Evolutionary conservation across 176 grass and related monocot species (phyloP).

Genomic region (Thalia dealbata): DNA sequence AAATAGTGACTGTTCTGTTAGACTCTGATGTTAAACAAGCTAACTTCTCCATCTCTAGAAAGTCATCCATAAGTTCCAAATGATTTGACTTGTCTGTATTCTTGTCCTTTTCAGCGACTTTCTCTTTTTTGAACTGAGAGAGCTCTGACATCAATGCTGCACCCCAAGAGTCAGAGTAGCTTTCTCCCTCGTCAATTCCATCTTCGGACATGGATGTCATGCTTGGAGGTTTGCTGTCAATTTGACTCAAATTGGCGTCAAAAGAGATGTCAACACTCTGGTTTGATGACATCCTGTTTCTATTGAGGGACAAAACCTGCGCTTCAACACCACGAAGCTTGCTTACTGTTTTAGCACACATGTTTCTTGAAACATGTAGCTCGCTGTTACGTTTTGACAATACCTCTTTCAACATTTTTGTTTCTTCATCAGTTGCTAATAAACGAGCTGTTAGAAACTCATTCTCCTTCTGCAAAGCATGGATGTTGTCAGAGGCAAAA

Average conservation of each 20-base stretch:
- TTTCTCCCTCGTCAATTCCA: constrained; percentile 87
- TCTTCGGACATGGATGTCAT: constrained; percentile 98
- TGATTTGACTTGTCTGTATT: constrained; percentile 44
- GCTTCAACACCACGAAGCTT: constrained; percentile 82
- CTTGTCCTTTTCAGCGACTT: constrained; percentile 36
- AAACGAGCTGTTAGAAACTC: constrained; percentile 86
- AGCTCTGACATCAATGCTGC: constrained; percentile 74
- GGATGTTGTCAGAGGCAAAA: constrained; percentile 54
- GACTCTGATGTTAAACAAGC: constrained; percentile 55
- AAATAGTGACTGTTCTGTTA: constrained; percentile 21
- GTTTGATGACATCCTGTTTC: constrained; percentile 45
- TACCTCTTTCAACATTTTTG: constrained; percentile 93
- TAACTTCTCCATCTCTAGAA: constrained; percentile 98
- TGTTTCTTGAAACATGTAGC: constrained; percentile 76
- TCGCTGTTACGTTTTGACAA: constrained; percentile 84
- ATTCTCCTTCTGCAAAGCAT: constrained; percentile 84
- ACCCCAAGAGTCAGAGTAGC: constrained; percentile 78
- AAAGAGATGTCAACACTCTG: constrained; percentile 58
- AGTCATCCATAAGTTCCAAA: constrained; percentile 99
- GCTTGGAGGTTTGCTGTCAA: constrained; percentile 83
- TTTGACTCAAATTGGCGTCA: constrained; percentile 60
- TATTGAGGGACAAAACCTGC: constrained; percentile 55
- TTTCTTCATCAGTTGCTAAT: constrained; percentile 91
- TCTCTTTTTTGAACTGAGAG: constrained; percentile 78
- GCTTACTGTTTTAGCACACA: constrained; percentile 69